These are phyloP conservation scores for maize (Zea mays) DNA, from an alignment of 176 grass and related monocot genomes.

Conservation along the genomic window Zm-B73-REFERENCE-NAM-5.0 NC_050099.1:187013001-187013500, in stretches of 20 bases:
- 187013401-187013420: neutral
- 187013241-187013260: constrained; percentile 54
- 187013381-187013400: neutral
- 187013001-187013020: constrained; percentile 40
- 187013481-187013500: constrained; percentile 44
- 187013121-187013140: constrained; percentile 75
- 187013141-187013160: constrained; percentile 40
- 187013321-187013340: neutral
- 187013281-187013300: neutral
- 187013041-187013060: constrained; percentile 72
- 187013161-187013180: constrained; percentile 59
- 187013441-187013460: neutral
- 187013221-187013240: constrained; percentile 80
- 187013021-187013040: constrained; percentile 78
- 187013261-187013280: neutral
- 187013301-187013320: neutral
- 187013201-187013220: constrained; percentile 82
- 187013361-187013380: constrained; percentile 33
- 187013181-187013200: constrained; percentile 92
- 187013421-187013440: neutral
- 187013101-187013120: constrained; percentile 66
- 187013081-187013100: constrained; percentile 63
- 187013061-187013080: constrained; percentile 87
- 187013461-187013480: constrained; percentile 26
- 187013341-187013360: neutral